These are phyloP conservation scores for Annulohypoxylon maeteangense DNA, from an alignment of 495 filamentous ascomycete genomes.

Conservation along the genomic window DNA sequence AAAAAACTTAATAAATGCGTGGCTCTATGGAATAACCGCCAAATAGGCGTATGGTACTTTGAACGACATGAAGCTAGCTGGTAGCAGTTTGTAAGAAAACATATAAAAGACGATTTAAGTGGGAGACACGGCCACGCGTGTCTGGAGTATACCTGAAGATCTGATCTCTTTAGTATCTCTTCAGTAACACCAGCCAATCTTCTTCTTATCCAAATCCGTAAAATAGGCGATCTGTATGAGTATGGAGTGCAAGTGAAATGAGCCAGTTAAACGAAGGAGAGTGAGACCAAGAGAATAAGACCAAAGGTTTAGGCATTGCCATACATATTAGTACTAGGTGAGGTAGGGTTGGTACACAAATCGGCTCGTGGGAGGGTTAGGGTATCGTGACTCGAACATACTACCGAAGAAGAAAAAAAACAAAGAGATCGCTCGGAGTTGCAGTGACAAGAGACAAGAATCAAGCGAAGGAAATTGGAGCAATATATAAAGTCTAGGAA, in stretches of 20 bases:
- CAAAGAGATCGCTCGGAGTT: constrained; percentile 9
- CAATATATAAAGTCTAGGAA: constrained; percentile 16
- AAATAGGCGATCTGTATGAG: constrained; percentile 18
- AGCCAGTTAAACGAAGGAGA: constrained; percentile 19
- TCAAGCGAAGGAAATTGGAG: constrained; percentile 1
- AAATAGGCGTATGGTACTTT: constrained; percentile 13
- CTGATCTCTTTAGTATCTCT: not conserved
- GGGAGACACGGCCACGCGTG: constrained; percentile 36
- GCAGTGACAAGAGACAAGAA: constrained; percentile 14
- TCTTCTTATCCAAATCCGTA: not conserved
- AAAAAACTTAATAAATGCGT: constrained; percentile 9
- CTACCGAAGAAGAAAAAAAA: no score
- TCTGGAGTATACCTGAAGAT: constrained; percentile 20
- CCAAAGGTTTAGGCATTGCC: constrained; percentile 19
- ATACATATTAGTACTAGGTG: not conserved
- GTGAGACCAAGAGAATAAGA: constrained; percentile 1
- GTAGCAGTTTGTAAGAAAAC: constrained; percentile 24
- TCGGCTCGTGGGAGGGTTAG: constrained; percentile 3
- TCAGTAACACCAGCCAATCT: constrained; percentile 20
- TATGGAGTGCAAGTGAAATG: constrained; percentile 8
- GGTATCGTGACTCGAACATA: constrained; percentile 7
- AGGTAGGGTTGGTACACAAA: constrained; percentile 15
- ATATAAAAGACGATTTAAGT: constrained; percentile 14
- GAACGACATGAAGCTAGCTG: constrained; percentile 10
- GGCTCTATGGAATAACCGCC: constrained; percentile 18